These are phyloP conservation scores for Phyllostachys edulis DNA, from an alignment of 176 grass and related monocot genomes.

Conservation along the genomic window DNA sequence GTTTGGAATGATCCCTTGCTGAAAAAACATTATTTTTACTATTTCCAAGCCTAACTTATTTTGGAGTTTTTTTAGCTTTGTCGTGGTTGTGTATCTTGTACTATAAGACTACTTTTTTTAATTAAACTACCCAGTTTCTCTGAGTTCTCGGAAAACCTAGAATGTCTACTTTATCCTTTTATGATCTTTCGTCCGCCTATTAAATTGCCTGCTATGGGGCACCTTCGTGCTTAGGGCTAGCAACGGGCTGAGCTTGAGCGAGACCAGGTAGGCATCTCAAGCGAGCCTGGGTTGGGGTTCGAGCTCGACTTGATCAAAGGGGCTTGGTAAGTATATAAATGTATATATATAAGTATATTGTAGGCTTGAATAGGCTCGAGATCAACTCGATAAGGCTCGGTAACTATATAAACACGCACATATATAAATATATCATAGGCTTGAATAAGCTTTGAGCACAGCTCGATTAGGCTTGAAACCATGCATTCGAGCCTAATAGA, in stretches of 20 bases:
- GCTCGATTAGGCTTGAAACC: not conserved
- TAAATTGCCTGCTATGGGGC: not conserved
- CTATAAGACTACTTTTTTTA: not conserved
- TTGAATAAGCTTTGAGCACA: not conserved
- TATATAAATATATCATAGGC: not conserved
- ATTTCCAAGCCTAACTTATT: not conserved
- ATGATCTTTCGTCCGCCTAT: not conserved
- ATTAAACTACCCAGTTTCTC: not conserved
- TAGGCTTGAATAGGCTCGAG: too few species aligned
- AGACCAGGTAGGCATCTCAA: not conserved
- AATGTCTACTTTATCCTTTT: not conserved
- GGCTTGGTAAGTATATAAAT: not conserved
- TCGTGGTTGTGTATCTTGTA: not conserved
- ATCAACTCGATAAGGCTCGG: too few species aligned
- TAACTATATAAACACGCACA: not conserved
- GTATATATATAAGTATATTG: not conserved
- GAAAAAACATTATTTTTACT: conserved; percentile 8
- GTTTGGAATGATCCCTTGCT: not conserved
- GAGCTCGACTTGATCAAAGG: not conserved
- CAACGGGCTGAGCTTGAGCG: not conserved
- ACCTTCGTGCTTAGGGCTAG: not conserved
- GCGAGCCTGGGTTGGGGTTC: not conserved
- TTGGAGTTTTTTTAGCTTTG: not conserved
- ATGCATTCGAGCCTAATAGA: not conserved
- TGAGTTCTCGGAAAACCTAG: not conserved